These are phyloP conservation scores for Picea glauca DNA, from an alignment of 75 land plant species.

Conservation along the genomic window DNA sequence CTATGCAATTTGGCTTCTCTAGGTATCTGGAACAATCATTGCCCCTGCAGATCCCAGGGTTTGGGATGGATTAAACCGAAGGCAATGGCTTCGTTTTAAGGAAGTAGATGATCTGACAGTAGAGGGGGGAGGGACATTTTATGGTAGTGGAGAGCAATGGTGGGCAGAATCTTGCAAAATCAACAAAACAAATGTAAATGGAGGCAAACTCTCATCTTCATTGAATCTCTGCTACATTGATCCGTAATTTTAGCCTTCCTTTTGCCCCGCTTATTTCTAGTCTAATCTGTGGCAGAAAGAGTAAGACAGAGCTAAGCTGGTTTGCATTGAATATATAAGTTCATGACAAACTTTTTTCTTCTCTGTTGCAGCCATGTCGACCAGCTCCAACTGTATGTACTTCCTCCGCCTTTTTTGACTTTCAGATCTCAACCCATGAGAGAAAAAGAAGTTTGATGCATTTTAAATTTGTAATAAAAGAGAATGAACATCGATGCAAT, in stretches of 20 bases:
- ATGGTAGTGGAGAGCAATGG: slow-evolving; percentile 78
- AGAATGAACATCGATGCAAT: neutral
- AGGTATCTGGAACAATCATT: slow-evolving; percentile 63
- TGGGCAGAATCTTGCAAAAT: slow-evolving; percentile 81
- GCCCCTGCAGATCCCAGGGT: slow-evolving; percentile 34
- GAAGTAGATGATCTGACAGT: slow-evolving; percentile 32
- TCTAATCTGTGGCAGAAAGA: neutral
- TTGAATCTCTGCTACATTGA: neutral
- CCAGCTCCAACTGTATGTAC: slow-evolving; percentile 9
- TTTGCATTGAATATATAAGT: neutral
- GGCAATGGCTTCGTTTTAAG: slow-evolving; percentile 55
- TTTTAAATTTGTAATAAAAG: neutral
- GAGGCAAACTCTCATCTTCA: neutral
- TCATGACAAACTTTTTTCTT: neutral
- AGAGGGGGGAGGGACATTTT: slow-evolving; percentile 55
- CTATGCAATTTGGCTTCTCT: slow-evolving; percentile 11
- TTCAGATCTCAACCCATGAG: neutral
- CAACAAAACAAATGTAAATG: slow-evolving; percentile 24
- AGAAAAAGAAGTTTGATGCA: neutral
- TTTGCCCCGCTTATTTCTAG: neutral
- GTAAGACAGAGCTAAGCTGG: neutral
- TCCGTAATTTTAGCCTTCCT: neutral
- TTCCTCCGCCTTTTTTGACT: neutral
- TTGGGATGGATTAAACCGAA: slow-evolving; percentile 24
- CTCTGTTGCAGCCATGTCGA: slow-evolving; percentile 4